These are phyloP conservation scores for Helminthosporium solani DNA, from an alignment of 2,329 filamentous ascomycete species.

Conservation along the genomic window DNA sequence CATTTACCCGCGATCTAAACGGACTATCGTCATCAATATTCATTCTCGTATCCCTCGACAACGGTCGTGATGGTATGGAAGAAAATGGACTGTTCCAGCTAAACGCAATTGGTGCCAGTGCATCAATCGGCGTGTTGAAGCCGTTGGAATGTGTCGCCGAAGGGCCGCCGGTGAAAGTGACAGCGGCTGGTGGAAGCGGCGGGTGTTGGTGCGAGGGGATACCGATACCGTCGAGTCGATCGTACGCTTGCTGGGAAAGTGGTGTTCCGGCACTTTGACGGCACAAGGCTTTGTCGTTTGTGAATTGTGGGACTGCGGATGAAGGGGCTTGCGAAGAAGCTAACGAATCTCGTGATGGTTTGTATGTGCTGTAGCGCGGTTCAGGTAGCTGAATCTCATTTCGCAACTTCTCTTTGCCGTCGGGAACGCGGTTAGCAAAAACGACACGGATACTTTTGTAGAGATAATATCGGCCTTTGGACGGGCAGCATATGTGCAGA, in stretches of 20 bases:
- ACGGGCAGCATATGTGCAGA: slow-evolving; percentile 86
- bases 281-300: slow-evolving; percentile 27
- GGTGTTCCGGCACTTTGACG: slow-evolving; percentile 37
- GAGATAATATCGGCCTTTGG: slow-evolving; percentile 80
- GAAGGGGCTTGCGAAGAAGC: slow-evolving; percentile 19
- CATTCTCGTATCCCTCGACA: slow-evolving; percentile 33
- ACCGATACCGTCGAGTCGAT: slow-evolving; percentile 24
- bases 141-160: slow-evolving; percentile 11
- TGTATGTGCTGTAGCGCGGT: slow-evolving; percentile 83
- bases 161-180: slow-evolving; percentile 33
- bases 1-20: slow-evolving; percentile 25
- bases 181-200: slow-evolving; percentile 33
- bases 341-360: slow-evolving; percentile 55
- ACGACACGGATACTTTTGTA: slow-evolving; percentile 93
- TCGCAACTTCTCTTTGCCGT: slow-evolving; percentile 86
- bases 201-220: slow-evolving; percentile 15
- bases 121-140: slow-evolving; percentile 26
- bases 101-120: slow-evolving; percentile 57
- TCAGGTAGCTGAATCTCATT: slow-evolving; percentile 91
- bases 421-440: slow-evolving; percentile 93
- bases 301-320: slow-evolving; percentile 21
- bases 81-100: slow-evolving; percentile 36
- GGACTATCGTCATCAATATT: slow-evolving; percentile 29
- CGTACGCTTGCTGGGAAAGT: slow-evolving; percentile 29
- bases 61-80: slow-evolving; percentile 31